These are phyloP conservation scores for Penicillium silybi DNA, from an alignment of 495 filamentous ascomycete species.

Conservation along the genomic window DNA sequence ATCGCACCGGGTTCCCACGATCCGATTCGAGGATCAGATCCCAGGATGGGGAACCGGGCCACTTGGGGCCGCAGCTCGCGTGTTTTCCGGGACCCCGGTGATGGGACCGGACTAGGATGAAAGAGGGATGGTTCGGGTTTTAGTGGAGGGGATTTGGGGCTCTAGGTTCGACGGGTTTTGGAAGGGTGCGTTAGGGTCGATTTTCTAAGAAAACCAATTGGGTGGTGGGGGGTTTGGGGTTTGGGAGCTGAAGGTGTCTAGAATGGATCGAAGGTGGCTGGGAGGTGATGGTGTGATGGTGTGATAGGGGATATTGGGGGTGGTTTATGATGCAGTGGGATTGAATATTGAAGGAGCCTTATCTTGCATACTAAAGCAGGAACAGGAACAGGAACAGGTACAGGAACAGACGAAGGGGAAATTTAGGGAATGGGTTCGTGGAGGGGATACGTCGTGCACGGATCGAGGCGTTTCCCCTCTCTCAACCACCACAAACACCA, in stretches of 20 bases:
- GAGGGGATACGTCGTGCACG: background rate
- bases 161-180: background rate
- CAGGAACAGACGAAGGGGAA: conserved; percentile 2
- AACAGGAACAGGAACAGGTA: no score
- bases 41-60: background rate
- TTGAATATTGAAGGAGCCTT: background rate
- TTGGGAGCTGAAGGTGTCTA: background rate
- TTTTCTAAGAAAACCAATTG: background rate
- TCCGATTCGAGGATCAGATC: conserved; percentile 20
- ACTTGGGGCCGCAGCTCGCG: background rate
- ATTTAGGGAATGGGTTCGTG: background rate
- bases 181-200: background rate
- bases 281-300: background rate
- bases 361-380: conserved; percentile 14
- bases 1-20: background rate
- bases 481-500: background rate
- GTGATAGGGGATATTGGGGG: no score
- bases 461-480: background rate
- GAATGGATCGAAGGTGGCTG: background rate
- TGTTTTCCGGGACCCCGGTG: background rate
- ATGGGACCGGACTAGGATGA: background rate
- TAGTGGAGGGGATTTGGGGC: background rate
- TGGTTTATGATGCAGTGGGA: background rate
- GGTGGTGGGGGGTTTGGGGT: background rate
- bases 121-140: background rate